These are phyloP conservation scores for Coemansia sp. DNA, from an alignment of 192 early-diverging fungal species.

Conservation along the genomic window DNA sequence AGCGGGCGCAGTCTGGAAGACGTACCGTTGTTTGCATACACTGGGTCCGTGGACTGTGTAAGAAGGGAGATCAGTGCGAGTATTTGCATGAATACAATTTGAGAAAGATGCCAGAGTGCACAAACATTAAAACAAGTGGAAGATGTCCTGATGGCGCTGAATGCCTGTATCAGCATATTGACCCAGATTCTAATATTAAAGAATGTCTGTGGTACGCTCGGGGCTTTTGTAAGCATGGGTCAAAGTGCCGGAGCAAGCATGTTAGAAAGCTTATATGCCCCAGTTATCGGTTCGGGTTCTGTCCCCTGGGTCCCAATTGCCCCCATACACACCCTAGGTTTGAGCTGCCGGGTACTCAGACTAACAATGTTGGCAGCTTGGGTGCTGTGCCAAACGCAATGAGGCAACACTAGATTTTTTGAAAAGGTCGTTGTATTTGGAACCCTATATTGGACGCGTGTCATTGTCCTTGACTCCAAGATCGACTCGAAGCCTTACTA, in stretches of 20 bases:
- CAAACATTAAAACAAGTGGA: constrained; percentile 86
- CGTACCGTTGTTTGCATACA: constrained; percentile 97
- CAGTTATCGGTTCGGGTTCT: constrained; percentile 93
- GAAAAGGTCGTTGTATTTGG: too few relatives aligned
- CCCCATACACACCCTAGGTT: constrained; percentile 71
- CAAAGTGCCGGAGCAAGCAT: constrained; percentile 89
- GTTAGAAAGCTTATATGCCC: constrained; percentile 87
- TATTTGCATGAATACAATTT: constrained; percentile 98
- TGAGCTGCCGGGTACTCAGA: constrained; percentile 32
- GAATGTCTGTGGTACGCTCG: constrained; percentile 97
- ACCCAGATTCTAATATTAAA: constrained; percentile 85
- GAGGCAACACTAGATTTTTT: constrained; percentile 4
- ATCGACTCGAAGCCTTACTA: too few relatives aligned
- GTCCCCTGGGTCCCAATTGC: constrained; percentile 90
- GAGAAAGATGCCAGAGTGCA: constrained; percentile 98
- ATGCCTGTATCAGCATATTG: constrained; percentile 91
- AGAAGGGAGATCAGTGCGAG: constrained; percentile 97
- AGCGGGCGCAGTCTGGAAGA: constrained; percentile 51
- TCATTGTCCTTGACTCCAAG: too few relatives aligned
- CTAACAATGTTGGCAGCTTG: not conserved
- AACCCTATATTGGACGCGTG: too few relatives aligned
- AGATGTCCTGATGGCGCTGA: constrained; percentile 85
- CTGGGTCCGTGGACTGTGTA: constrained; percentile 95
- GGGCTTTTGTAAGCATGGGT: constrained; percentile 81
- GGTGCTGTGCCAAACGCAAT: not conserved